Conservation (phyloP, 2,329 filamentous ascomycete species). For the Fusarium miscanthi region DNA sequence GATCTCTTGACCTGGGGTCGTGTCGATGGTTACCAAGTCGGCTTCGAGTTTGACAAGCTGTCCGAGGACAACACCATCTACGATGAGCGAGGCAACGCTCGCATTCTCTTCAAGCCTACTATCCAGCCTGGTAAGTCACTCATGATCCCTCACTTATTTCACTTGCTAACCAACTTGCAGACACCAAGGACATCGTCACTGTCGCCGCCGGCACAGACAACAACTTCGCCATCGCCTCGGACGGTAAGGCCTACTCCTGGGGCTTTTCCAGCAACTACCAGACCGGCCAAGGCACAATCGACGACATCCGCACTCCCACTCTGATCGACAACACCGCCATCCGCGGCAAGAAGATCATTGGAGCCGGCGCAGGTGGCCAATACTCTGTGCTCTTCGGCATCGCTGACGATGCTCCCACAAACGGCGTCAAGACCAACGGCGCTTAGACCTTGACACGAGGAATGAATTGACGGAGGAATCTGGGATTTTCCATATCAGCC, state of each 20-base stretch:
- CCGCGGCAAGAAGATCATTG: slow-evolving; percentile 77
- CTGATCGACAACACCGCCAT: slow-evolving; percentile 87
- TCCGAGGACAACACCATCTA: slow-evolving; percentile 66
- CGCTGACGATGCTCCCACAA: slow-evolving; percentile 47
- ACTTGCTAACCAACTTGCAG: slow-evolving; percentile 40
- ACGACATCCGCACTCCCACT: slow-evolving; percentile 82
- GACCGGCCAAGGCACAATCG: slow-evolving; percentile 80
- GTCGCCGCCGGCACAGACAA: slow-evolving; percentile 78
- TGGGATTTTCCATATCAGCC: slow-evolving; percentile 21
- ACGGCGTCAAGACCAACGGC: slow-evolving; percentile 46
- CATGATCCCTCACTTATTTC: not conserved
- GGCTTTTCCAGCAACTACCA: slow-evolving; percentile 85
- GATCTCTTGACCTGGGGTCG: slow-evolving; percentile 71
- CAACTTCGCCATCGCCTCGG: slow-evolving; percentile 75
- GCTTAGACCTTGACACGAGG: slow-evolving; percentile 24
- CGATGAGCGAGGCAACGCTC: slow-evolving; percentile 70
- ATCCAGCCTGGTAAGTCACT: slow-evolving; percentile 56
- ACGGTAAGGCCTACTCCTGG: slow-evolving; percentile 81
- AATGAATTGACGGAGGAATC: slow-evolving; percentile 17
- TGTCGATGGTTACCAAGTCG: slow-evolving; percentile 64
- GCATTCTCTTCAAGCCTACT: slow-evolving; percentile 67
- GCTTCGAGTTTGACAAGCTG: slow-evolving; percentile 65
- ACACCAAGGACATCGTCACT: slow-evolving; percentile 62
- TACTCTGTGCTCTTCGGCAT: slow-evolving; percentile 73
- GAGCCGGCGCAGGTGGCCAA: slow-evolving; percentile 89